phyloP scores from a whole-genome alignment of 768 basidiomycete genomes.

The Rhizopogon vinicolor region DNA sequence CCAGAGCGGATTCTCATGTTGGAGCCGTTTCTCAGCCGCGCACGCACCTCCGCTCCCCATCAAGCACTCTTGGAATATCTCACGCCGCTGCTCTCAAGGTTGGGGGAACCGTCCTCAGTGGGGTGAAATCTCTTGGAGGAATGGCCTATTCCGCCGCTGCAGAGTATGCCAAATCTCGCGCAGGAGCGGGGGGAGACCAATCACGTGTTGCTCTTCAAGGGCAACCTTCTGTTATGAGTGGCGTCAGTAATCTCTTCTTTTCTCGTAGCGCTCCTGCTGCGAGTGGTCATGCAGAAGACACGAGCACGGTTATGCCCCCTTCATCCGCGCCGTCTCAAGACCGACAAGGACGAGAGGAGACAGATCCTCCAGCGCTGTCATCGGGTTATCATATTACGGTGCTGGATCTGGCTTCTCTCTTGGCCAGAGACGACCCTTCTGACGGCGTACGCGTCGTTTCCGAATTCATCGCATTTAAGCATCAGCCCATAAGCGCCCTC shows the following conservation, averaged over 20 bases:
- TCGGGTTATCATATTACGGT: constrained; percentile 48
- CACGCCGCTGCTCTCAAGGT: constrained; percentile 53
- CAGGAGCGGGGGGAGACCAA: constrained; percentile 14
- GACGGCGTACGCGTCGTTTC: constrained; percentile 31
- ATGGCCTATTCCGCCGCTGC: constrained; percentile 49
- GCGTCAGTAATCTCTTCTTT: constrained; percentile 39
- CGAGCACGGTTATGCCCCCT: not conserved
- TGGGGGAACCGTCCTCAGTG: constrained; percentile 57
- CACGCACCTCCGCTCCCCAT: constrained; percentile 20
- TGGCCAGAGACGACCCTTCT: constrained; percentile 12
- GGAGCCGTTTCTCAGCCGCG: constrained; percentile 13
- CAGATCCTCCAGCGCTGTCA: constrained; percentile 7
- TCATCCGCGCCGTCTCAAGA: not conserved
- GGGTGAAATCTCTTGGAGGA: constrained; percentile 60
- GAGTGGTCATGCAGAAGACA: constrained; percentile 10
- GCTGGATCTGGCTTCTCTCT: constrained; percentile 45
- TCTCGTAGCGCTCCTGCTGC: constrained; percentile 61
- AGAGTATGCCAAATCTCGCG: constrained; percentile 34
- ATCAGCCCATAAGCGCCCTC: constrained; percentile 42
- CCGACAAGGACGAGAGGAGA: not conserved
- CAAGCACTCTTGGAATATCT: constrained; percentile 27
- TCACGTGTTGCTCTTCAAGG: not conserved
- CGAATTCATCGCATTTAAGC: constrained; percentile 45
- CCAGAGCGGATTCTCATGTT: constrained; percentile 18
- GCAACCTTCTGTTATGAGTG: constrained; percentile 19